Percentiles rank a stretch among this genome's conserved stretches.
These are phyloP conservation scores for Pleomassaria siparia DNA, from an alignment of 2,329 filamentous ascomycete species.

Conservation along the genomic window DNA sequence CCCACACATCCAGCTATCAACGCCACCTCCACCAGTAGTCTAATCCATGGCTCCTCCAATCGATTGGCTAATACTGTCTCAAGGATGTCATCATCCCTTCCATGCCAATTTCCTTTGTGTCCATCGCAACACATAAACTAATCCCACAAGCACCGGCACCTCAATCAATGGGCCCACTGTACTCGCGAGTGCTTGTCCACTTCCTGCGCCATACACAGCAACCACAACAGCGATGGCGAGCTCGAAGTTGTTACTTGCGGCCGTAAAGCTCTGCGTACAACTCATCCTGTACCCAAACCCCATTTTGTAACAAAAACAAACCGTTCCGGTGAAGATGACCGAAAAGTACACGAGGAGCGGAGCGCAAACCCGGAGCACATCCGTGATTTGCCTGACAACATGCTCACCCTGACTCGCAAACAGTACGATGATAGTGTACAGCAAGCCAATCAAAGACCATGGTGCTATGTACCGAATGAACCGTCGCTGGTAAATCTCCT, in stretches of 20 bases:
- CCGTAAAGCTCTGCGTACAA: constrained; percentile 82
- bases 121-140: constrained; percentile 74
- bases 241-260: constrained; percentile 93
- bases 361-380: constrained; percentile 77
- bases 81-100: constrained; percentile 4
- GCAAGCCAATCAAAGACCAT: constrained; percentile 76
- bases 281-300: constrained; percentile 73
- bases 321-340: constrained; percentile 70
- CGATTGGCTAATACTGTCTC: background rate
- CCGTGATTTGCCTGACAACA: constrained; percentile 81
- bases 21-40: background rate
- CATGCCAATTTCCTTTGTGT: constrained; percentile 57
- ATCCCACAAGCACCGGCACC: constrained; percentile 74
- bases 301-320: constrained; percentile 62
- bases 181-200: constrained; percentile 76
- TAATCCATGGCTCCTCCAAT: background rate
- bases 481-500: constrained; percentile 64
- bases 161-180: constrained; percentile 87
- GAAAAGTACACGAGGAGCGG: constrained; percentile 81
- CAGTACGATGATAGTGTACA: constrained; percentile 84
- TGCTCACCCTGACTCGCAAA: constrained; percentile 81
- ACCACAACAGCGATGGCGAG: constrained; percentile 86
- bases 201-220: constrained; percentile 74
- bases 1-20: background rate
- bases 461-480: constrained; percentile 74